These are phyloP conservation scores for Eucalyptus polyanthemos DNA, from an alignment of 345 rosid species.

Conservation along the genomic window DNA sequence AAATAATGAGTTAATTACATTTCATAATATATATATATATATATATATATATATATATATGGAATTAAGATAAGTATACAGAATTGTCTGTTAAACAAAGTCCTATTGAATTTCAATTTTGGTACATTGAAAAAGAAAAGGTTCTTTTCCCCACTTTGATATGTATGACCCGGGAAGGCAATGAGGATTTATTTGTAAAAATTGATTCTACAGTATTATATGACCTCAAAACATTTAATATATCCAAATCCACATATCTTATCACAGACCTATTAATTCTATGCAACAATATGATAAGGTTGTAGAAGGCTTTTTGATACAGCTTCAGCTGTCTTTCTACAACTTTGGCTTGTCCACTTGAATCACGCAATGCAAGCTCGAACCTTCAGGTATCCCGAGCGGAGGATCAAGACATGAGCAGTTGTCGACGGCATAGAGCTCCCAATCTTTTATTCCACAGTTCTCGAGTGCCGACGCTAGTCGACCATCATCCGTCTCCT, in stretches of 20 bases:
- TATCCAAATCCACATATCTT: neutral
- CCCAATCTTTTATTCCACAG: conserved; percentile 89
- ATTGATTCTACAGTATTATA: neutral
- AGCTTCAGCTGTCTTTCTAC: neutral
- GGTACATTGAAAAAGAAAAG: neutral
- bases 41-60: neutral
- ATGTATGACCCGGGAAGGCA: neutral
- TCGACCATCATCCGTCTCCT: conserved; percentile 24
- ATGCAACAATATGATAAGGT: neutral
- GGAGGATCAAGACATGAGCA: conserved; percentile 69
- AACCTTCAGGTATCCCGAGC: conserved; percentile 65
- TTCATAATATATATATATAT: no score
- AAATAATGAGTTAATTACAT: no score
- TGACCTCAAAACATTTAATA: neutral
- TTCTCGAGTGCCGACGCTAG: conserved; percentile 46
- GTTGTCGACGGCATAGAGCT: conserved; percentile 69
- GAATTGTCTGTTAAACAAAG: neutral
- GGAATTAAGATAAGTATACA: neutral
- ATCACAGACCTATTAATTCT: neutral
- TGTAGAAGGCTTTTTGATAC: neutral
- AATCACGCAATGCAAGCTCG: conserved; percentile 45
- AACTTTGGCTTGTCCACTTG: conserved; percentile 5
- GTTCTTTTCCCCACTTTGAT: neutral
- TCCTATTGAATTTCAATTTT: neutral
- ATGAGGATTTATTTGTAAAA: neutral